Evolutionary conservation across 2,329 filamentous ascomycete species (phyloP).

Genomic region (Beauveria australis): DNA sequence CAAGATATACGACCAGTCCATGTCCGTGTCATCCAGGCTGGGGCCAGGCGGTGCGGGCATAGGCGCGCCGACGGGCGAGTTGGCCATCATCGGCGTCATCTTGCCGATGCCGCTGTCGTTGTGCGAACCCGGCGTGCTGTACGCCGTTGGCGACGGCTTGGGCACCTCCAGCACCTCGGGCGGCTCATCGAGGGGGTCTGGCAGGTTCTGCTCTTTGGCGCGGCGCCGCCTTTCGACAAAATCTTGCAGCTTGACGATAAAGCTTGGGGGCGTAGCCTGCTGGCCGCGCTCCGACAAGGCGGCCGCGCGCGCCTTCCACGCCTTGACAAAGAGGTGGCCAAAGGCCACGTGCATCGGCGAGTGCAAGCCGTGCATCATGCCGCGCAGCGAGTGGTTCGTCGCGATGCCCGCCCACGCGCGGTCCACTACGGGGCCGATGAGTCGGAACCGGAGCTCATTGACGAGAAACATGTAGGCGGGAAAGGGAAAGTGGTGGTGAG

Average conservation of each 20-base stretch:
- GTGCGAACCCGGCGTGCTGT: conserved; percentile 14
- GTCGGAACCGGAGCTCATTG: conserved; percentile 44
- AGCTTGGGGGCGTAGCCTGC: conserved; percentile 33
- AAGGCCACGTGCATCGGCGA: conserved; percentile 52
- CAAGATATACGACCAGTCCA: conserved; percentile 44
- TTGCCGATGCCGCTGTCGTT: conserved; percentile 7
- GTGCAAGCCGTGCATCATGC: conserved; percentile 39
- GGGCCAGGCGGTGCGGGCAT: conserved; percentile 2
- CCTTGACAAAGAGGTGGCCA: conserved; percentile 49
- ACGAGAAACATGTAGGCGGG: conserved; percentile 54
- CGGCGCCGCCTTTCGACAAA: conserved; percentile 29
- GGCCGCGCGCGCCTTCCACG: conserved; percentile 50
- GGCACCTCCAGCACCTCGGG: conserved; percentile 2
- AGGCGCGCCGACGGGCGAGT: background rate
- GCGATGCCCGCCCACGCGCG: conserved; percentile 50
- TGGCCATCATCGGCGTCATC: background rate
- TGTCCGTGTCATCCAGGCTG: conserved; percentile 25
- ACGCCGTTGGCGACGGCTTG: conserved; percentile 4
- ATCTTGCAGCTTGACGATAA: conserved; percentile 41
- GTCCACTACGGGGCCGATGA: conserved; percentile 47
- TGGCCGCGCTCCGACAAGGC: conserved; percentile 38
- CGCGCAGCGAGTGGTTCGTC: conserved; percentile 45
- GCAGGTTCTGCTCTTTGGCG: conserved; percentile 22
- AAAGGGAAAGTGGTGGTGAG: conserved; percentile 50
- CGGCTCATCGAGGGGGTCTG: background rate